Percentiles rank a stretch among this genome's conserved stretches.
Evolutionary conservation across 1,139 yeast species (phyloP).

Genomic region (Pneumocystis oryctolagi): DNA sequence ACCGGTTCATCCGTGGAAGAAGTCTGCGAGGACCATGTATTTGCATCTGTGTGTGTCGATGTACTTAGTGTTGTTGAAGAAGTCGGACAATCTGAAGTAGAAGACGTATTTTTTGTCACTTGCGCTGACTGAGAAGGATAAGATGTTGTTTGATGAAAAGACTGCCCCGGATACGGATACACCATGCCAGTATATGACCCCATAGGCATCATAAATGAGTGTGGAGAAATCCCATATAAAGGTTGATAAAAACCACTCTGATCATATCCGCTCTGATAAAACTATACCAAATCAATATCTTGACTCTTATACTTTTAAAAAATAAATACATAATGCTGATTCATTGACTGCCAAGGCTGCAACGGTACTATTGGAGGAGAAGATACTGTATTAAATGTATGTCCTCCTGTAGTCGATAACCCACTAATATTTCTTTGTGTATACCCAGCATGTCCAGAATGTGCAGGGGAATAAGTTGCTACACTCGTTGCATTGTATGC

Average conservation of each 20-base stretch:
- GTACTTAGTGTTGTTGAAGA: neutral
- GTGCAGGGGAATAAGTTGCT: neutral
- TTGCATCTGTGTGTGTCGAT: neutral
- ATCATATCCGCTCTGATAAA: neutral
- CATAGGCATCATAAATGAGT: neutral
- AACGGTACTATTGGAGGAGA: neutral
- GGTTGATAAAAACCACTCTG: neutral
- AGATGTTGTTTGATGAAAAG: neutral
- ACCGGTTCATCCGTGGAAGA: constrained; percentile 5
- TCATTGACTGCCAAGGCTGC: neutral
- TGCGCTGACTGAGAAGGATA: neutral
- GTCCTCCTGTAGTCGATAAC: neutral
- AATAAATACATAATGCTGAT: neutral
- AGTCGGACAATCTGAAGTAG: neutral
- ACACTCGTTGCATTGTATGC: neutral
- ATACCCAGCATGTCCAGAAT: neutral
- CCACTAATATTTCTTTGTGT: neutral
- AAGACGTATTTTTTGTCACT: neutral
- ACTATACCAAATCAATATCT: neutral
- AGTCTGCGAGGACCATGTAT: neutral
- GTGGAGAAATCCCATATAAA: neutral
- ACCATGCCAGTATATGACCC: neutral
- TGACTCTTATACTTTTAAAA: neutral
- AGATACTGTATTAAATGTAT: neutral
- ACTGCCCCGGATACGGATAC: neutral